A percentile compares a stretch with the other conserved stretches of the same genome.
These are phyloP conservation scores for Aspergillus indologenus DNA, from an alignment of 495 filamentous ascomycete genomes.

Conservation along the genomic window DNA sequence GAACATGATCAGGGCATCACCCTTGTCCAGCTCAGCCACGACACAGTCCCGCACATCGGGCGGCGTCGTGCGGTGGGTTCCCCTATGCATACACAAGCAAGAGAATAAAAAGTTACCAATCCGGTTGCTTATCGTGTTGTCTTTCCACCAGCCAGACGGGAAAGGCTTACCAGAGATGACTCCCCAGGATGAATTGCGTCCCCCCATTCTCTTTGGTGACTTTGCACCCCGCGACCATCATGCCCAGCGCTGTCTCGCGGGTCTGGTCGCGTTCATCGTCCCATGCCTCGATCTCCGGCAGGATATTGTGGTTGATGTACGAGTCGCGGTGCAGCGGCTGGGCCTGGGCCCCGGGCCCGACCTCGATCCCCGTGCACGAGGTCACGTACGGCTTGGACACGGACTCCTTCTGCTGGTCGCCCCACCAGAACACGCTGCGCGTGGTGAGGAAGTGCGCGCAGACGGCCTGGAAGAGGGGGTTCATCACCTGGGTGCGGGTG, in stretches of 20 bases:
- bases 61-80: slow-evolving; percentile 4
- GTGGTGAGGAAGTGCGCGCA: slow-evolving; percentile 28
- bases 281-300: slow-evolving; percentile 8
- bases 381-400: slow-evolving; percentile 29
- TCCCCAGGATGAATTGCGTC: slow-evolving; percentile 42
- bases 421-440: slow-evolving; percentile 20
- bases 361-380: slow-evolving; percentile 25
- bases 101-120: too few species aligned
- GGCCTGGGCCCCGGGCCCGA: slow-evolving; percentile 27
- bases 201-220: slow-evolving; percentile 38
- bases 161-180: slow-evolving; percentile 37
- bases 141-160: neutral
- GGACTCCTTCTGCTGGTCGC: slow-evolving; percentile 19
- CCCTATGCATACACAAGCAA: neutral
- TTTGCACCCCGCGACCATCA: slow-evolving; percentile 35
- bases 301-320: slow-evolving; percentile 24
- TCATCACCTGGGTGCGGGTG: slow-evolving; percentile 22
- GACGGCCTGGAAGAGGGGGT: slow-evolving; percentile 24
- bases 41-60: slow-evolving; percentile 21
- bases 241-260: slow-evolving; percentile 26
- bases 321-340: slow-evolving; percentile 37
- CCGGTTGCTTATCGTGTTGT: too few species aligned
- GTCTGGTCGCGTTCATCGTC: slow-evolving; percentile 19
- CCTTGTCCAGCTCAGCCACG: slow-evolving; percentile 30
- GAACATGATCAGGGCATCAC: slow-evolving; percentile 40